Percentiles rank a stretch among this genome's conserved stretches.
phyloP scores from a whole-genome alignment of 164 flowering plant genomes.

The Kalanchoe fedtschenkoi region DNA sequence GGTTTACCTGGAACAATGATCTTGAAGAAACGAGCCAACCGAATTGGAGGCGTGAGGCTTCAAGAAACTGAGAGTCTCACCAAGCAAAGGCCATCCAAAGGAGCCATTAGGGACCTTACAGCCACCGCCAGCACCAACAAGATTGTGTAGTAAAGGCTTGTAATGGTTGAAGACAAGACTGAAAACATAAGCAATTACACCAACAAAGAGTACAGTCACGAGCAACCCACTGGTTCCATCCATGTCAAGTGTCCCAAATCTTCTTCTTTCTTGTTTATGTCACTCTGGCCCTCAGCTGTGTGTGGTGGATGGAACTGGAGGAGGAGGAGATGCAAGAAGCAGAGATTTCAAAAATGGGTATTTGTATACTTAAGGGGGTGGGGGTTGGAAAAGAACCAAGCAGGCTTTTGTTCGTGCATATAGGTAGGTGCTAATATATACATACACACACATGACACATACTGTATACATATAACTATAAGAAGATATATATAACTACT shows the following conservation, averaged over 20 bases:
- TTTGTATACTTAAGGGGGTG: too few relatives aligned
- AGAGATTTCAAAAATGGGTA: too few relatives aligned
- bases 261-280: too few relatives aligned
- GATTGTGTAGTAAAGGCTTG: constrained; percentile 31
- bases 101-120: constrained; percentile 28
- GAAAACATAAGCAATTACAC: constrained; percentile 16
- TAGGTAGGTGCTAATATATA: too few relatives aligned
- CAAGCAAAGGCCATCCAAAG: constrained; percentile 60
- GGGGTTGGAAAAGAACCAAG: too few relatives aligned
- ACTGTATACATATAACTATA: background rate
- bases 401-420: too few relatives aligned
- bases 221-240: constrained; percentile 4
- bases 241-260: too few relatives aligned
- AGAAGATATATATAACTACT: background rate
- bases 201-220: constrained; percentile 11
- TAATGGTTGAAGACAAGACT: constrained; percentile 33
- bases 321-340: too few relatives aligned
- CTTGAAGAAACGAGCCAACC: constrained; percentile 34
- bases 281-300: too few relatives aligned
- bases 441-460: too few relatives aligned
- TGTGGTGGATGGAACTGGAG: too few relatives aligned
- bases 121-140: constrained; percentile 6
- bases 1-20: constrained; percentile 45
- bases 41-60: constrained; percentile 48
- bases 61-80: constrained; percentile 47